Evolutionary conservation across 805 yeast species (phyloP).

Genomic region (Candida hispaniensis): DNA sequence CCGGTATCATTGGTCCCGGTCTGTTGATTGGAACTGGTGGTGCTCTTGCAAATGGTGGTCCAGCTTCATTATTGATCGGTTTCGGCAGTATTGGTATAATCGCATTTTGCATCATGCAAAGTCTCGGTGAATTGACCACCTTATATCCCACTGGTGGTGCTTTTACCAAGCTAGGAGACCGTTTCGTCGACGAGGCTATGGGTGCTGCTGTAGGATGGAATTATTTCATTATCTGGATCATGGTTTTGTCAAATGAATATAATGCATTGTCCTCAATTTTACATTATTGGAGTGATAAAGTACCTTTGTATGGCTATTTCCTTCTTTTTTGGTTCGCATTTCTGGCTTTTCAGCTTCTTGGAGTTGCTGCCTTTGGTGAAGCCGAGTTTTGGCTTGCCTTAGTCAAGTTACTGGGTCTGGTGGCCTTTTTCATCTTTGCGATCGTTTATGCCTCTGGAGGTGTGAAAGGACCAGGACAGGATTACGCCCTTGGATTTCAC

Average conservation of each 20-base stretch:
- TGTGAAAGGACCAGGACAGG: constrained; percentile 33
- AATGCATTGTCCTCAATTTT: constrained; percentile 38
- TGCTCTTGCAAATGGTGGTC: constrained; percentile 40
- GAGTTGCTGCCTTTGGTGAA: constrained; percentile 49
- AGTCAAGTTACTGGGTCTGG: constrained; percentile 45
- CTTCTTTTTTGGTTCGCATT: constrained; percentile 44
- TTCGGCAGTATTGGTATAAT: constrained; percentile 41
- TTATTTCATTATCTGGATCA: constrained; percentile 41
- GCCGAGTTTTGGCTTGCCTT: constrained; percentile 51
- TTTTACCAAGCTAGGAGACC: constrained; percentile 37
- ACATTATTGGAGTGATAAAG: constrained; percentile 37
- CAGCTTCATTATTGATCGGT: constrained; percentile 41
- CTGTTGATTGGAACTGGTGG: constrained; percentile 54
- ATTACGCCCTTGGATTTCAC: constrained; percentile 46
- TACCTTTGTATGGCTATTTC: constrained; percentile 39
- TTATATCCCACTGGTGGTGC: constrained; percentile 45
- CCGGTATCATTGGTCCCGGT: constrained; percentile 80
- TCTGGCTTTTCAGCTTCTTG: constrained; percentile 37
- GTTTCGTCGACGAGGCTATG: constrained; percentile 38
- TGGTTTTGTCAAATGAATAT: constrained; percentile 40
- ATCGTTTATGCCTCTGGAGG: constrained; percentile 47
- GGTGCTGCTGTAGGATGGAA: constrained; percentile 41
- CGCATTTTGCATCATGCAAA: constrained; percentile 43
- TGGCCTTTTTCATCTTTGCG: constrained; percentile 47
- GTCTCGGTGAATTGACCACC: constrained; percentile 47